A percentile compares a stretch with the other conserved stretches of the same genome.
Evolutionary conservation across 2,329 filamentous ascomycete species (phyloP).

Genomic region (Verticillium nonalfalfae): DNA sequence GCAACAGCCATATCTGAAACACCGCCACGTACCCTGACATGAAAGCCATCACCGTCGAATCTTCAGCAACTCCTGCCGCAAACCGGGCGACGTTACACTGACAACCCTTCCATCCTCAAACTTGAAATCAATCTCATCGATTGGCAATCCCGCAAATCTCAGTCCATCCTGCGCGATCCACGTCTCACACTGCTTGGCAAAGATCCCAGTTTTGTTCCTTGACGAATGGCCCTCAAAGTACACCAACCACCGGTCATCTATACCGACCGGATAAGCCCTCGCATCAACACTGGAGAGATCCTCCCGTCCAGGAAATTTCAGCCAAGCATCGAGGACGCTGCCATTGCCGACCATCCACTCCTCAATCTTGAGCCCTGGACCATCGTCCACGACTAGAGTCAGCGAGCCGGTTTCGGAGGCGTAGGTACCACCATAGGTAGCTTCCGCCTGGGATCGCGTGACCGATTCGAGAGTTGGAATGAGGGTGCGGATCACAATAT

Average conservation of each 20-base stretch:
- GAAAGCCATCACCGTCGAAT: background rate
- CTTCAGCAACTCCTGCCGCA: background rate
- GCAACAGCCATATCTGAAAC: too few species aligned
- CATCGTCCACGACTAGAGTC: slow-evolving; percentile 28
- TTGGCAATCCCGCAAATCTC: background rate
- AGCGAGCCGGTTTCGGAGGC: slow-evolving; percentile 19
- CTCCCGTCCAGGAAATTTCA: background rate
- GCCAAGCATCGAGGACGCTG: background rate
- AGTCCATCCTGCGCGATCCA: background rate
- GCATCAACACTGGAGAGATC: background rate
- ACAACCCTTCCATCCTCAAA: background rate
- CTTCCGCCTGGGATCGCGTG: slow-evolving; percentile 26
- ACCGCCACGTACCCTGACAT: too few species aligned
- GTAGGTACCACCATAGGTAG: slow-evolving; percentile 30
- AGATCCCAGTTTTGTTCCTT: background rate
- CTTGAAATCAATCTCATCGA: background rate
- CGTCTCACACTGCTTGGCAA: background rate
- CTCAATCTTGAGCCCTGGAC: slow-evolving; percentile 30
- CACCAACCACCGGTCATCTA: background rate
- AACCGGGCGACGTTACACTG: background rate
- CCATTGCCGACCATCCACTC: slow-evolving; percentile 29
- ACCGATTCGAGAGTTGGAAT: slow-evolving; percentile 37
- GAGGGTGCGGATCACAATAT: slow-evolving; percentile 21
- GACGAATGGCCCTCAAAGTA: background rate
- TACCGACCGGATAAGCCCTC: background rate